Conservation (phyloP, 176 grass and related monocot genomes). For the Alloteropsis semialata region DNA sequence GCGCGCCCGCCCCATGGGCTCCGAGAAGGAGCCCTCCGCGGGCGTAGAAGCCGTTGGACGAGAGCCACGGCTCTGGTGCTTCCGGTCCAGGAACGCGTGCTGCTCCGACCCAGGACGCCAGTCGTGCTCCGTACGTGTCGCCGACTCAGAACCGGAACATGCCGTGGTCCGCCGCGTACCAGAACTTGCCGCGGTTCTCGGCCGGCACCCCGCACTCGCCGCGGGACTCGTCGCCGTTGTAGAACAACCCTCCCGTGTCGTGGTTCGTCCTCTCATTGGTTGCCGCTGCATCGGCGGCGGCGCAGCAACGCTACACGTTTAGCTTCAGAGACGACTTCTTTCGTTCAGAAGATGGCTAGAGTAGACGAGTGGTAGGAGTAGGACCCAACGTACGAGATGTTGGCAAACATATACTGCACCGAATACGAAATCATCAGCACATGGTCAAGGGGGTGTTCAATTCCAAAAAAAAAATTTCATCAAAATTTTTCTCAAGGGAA, state of each 20-base stretch:
- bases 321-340: neutral
- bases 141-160: constrained; percentile 83
- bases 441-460: no score
- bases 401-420: constrained; percentile 72
- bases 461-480: no score
- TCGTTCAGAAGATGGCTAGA: neutral
- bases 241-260: constrained; percentile 69
- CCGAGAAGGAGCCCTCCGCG: constrained; percentile 52
- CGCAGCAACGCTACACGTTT: neutral
- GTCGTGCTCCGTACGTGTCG: constrained; percentile 86
- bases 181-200: constrained; percentile 66
- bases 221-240: constrained; percentile 63
- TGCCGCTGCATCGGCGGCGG: constrained; percentile 42
- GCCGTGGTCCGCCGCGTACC: constrained; percentile 71
- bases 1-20: constrained; percentile 67
- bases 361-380: no score
- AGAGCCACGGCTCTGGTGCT: constrained; percentile 92
- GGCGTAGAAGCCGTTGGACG: constrained; percentile 56
- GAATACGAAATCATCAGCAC: neutral
- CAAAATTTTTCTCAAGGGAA: no score
- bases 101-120: constrained; percentile 63
- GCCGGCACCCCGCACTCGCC: constrained; percentile 83
- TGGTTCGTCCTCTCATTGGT: constrained; percentile 82
- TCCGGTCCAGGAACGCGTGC: constrained; percentile 68
- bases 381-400: no score